Evolutionary conservation across 495 filamentous ascomycete species (phyloP).

Genomic region (Xylaria bambusicola): DNA sequence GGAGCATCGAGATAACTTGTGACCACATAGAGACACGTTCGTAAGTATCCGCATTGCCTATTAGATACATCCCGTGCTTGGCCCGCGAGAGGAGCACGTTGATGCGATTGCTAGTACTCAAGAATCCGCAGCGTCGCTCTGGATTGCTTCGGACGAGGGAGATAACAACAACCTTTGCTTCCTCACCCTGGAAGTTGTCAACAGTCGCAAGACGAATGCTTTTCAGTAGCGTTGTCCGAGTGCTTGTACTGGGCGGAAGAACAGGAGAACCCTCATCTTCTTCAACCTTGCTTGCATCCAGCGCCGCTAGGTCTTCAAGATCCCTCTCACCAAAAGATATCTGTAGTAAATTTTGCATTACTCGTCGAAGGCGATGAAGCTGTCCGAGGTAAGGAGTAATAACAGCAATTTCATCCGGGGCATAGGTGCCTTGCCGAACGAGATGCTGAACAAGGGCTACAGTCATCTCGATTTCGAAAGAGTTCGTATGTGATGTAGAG

Average conservation of each 20-base stretch:
- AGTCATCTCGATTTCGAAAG: constrained; percentile 67
- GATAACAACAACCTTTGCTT: constrained; percentile 80
- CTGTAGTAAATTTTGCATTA: constrained; percentile 54
- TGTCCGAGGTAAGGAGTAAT: constrained; percentile 78
- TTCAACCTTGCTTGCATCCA: constrained; percentile 39
- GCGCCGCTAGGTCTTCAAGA: constrained; percentile 57
- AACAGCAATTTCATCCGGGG: constrained; percentile 69
- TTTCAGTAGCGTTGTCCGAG: constrained; percentile 58
- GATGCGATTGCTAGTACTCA: constrained; percentile 74
- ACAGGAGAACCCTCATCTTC: constrained; percentile 25
- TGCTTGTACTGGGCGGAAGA: constrained; percentile 3
- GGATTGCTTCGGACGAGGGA: constrained; percentile 76
- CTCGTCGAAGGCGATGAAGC: constrained; percentile 59
- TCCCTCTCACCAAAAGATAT: constrained; percentile 71
- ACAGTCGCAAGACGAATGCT: constrained; percentile 72
- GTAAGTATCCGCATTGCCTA: constrained; percentile 68
- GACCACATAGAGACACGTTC: constrained; percentile 67
- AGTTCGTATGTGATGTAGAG: constrained; percentile 65
- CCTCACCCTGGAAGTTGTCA: constrained; percentile 87
- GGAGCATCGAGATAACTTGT: constrained; percentile 60
- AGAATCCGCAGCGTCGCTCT: constrained; percentile 66
- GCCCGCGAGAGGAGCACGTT: constrained; percentile 78
- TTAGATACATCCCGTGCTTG: constrained; percentile 81
- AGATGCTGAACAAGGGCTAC: constrained; percentile 70
- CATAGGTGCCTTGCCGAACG: constrained; percentile 67